Percentiles rank a stretch among this genome's conserved stretches.
Evolutionary conservation across 495 filamentous ascomycete species (phyloP).

Genomic region (Bombardia bombarda): DNA sequence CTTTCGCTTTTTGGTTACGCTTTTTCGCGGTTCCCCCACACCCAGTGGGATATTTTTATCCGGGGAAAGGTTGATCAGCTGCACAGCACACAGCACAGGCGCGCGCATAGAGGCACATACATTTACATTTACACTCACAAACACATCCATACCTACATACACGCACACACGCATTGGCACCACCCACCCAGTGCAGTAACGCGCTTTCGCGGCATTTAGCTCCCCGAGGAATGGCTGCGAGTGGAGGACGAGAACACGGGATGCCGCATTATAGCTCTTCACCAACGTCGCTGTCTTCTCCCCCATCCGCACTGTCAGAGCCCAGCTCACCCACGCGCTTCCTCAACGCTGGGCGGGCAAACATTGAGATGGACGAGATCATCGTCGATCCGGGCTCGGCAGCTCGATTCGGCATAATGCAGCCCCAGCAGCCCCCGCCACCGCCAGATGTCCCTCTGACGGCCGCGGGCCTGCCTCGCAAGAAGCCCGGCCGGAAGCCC

Average conservation of each 20-base stretch:
- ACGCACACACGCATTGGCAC: neutral
- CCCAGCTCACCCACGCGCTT: constrained; percentile 25
- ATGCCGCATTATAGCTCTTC: constrained; percentile 28
- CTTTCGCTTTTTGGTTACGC: too few relatives aligned
- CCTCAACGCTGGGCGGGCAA: constrained; percentile 24
- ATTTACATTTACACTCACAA: neutral
- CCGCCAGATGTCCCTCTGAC: constrained; percentile 27
- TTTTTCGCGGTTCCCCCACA: neutral
- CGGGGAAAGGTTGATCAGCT: too few relatives aligned
- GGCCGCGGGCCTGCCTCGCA: constrained; percentile 36
- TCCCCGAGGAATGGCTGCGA: neutral
- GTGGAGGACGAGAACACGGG: constrained; percentile 7
- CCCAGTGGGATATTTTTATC: too few relatives aligned
- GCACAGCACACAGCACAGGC: too few relatives aligned
- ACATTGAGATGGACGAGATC: constrained; percentile 31
- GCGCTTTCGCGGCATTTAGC: too few relatives aligned
- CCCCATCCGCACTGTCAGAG: constrained; percentile 28
- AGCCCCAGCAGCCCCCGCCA: constrained; percentile 13
- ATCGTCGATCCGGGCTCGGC: constrained; percentile 28
- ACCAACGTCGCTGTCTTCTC: constrained; percentile 25
- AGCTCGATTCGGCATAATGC: constrained; percentile 23
- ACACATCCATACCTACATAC: neutral
- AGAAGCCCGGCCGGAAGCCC: constrained; percentile 46
- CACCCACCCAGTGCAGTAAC: too few relatives aligned
- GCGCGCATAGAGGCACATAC: too few relatives aligned